These are phyloP conservation scores for Aureobasidium sp. DNA, from an alignment of 2,329 filamentous ascomycete species.

Conservation along the genomic window DNA sequence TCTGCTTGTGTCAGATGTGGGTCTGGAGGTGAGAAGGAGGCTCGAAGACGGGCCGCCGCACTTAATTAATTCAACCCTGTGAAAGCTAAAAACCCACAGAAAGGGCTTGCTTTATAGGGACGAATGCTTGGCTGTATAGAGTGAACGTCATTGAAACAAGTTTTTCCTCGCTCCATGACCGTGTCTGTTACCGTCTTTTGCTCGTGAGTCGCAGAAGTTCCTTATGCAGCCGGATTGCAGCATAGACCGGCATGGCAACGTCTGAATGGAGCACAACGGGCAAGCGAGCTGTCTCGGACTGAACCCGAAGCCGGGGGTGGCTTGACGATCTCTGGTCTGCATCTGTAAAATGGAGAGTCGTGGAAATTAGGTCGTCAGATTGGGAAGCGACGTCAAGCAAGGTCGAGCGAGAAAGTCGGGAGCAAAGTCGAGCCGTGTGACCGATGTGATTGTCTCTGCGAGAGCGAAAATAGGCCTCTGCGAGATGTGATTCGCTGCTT, in stretches of 20 bases:
- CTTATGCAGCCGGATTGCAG: not conserved
- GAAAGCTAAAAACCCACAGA: not conserved
- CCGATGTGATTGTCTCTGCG: not conserved
- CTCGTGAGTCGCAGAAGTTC: not conserved
- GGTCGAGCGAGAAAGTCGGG: not conserved
- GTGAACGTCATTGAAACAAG: not conserved
- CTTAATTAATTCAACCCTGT: conserved; percentile 1
- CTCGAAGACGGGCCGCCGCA: conserved; percentile 8
- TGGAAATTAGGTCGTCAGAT: conserved; percentile 10
- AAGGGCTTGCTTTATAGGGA: not conserved
- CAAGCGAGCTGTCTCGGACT: conserved; percentile 12
- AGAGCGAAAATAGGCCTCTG: not conserved
- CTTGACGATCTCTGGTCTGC: conserved; percentile 1
- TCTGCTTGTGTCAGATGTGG: not conserved
- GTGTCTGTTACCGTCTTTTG: not conserved
- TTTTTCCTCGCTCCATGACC: not conserved
- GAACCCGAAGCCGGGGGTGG: not conserved
- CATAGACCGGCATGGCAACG: not conserved
- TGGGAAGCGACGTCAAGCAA: conserved; percentile 3
- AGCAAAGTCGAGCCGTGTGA: not conserved
- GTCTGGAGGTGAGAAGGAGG: not conserved
- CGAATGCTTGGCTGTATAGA: not conserved
- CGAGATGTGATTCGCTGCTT: not conserved
- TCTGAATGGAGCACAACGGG: not conserved
- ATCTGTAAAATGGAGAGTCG: not conserved